Percentiles rank a stretch among this genome's conserved stretches.
Evolutionary conservation across 768 basidiomycete genomes (phyloP).

Genomic region (Boletus coccyginus): DNA sequence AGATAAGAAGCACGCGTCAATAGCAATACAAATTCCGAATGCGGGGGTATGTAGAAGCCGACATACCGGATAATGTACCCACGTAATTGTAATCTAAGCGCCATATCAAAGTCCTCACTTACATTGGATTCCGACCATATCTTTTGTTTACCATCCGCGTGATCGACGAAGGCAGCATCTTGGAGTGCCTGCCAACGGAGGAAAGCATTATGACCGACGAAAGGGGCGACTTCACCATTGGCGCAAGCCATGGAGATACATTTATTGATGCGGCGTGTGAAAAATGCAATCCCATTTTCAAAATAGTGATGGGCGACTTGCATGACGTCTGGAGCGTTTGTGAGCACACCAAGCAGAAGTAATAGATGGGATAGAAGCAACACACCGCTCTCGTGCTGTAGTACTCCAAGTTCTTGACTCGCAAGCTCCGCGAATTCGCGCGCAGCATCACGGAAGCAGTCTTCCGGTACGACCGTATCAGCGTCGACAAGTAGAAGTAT

Average conservation of each 20-base stretch:
- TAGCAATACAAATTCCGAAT: not conserved
- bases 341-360: constrained; percentile 1
- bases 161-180: constrained; percentile 75
- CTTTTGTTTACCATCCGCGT: constrained; percentile 55
- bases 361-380: constrained; percentile 29
- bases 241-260: constrained; percentile 77
- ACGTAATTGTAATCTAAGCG: constrained; percentile 50
- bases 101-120: constrained; percentile 73
- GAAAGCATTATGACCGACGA: constrained; percentile 88
- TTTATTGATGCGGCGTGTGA: constrained; percentile 84
- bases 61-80: constrained; percentile 67
- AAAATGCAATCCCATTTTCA: constrained; percentile 86
- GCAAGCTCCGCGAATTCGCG: constrained; percentile 81
- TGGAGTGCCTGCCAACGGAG: constrained; percentile 88
- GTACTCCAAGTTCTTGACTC: constrained; percentile 61
- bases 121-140: constrained; percentile 69
- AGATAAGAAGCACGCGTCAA: not conserved
- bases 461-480: constrained; percentile 87
- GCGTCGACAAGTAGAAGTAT: constrained; percentile 83
- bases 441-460: constrained; percentile 88
- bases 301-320: constrained; percentile 89
- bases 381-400: constrained; percentile 84
- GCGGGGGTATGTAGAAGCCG: not conserved
- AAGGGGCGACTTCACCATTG: constrained; percentile 75
- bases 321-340: constrained; percentile 65